phyloP scores from a whole-genome alignment of 2,329 filamentous ascomycete genomes.

The Aspergillus thermomutatus region DNA sequence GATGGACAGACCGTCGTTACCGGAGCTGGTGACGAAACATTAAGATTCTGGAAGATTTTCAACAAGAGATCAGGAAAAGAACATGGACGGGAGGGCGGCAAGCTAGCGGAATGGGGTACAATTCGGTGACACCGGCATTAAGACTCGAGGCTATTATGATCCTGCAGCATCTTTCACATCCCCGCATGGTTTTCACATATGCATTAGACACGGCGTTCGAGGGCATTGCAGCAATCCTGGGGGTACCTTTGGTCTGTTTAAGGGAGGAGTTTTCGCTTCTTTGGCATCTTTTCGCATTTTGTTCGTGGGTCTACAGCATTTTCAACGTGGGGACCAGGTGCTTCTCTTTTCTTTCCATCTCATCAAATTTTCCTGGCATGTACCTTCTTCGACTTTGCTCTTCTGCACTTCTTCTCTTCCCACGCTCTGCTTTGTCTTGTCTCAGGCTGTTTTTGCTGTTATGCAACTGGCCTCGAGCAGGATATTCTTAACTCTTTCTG shows the following conservation, averaged over 20 bases:
- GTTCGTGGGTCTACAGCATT: slow-evolving; percentile 20
- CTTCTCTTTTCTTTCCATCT: slow-evolving; percentile 11
- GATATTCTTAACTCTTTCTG: slow-evolving; percentile 7
- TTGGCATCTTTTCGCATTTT: slow-evolving; percentile 31
- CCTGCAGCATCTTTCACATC: slow-evolving; percentile 8
- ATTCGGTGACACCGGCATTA: slow-evolving; percentile 56
- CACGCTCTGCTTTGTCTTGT: slow-evolving; percentile 8
- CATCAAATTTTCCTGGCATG: slow-evolving; percentile 19
- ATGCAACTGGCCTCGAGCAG: not conserved
- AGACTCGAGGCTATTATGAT: slow-evolving; percentile 3
- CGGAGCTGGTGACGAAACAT: slow-evolving; percentile 90
- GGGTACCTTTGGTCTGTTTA: slow-evolving; percentile 24
- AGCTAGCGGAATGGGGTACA: slow-evolving; percentile 75
- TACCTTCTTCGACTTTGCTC: slow-evolving; percentile 13
- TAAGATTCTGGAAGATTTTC: slow-evolving; percentile 97
- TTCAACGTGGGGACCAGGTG: slow-evolving; percentile 16
- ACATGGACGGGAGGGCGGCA: slow-evolving; percentile 63
- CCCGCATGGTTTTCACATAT: slow-evolving; percentile 19
- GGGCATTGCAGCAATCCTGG: slow-evolving; percentile 21
- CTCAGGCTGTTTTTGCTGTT: slow-evolving; percentile 7
- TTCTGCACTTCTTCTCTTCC: slow-evolving; percentile 6
- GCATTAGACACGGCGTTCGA: slow-evolving; percentile 36
- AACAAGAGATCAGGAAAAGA: slow-evolving; percentile 70
- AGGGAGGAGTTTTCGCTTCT: slow-evolving; percentile 21
- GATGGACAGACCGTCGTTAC: slow-evolving; percentile 93